Evolutionary conservation across 805 yeast species (phyloP), one percentile per base, ranked within the genome.

Genomic region (Ogataea allantospora): DNA sequence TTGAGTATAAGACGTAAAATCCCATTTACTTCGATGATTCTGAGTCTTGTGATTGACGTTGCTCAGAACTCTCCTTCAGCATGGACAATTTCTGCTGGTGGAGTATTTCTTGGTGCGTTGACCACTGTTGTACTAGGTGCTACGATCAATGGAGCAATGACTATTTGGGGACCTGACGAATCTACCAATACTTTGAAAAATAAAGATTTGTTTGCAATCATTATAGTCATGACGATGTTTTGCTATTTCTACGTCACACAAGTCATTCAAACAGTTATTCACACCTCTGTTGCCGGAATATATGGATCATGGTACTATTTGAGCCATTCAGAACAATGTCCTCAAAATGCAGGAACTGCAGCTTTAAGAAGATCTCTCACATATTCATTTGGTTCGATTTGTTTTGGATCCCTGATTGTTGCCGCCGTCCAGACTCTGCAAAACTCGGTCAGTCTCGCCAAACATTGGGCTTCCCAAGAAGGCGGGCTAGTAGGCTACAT

Each of bases 251-350:
- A 78, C 60, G 77, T 87, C 43, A 72, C 91, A 12, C 96, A 88
- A 60, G 93, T 88, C 14, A 67, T 86, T 39, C 78, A 79, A 63
- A 87, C 83, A 51, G 73, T 86, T 12, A 78, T 86, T 26, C 95
- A 89, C 54, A 83, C 82, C 12, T 77, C 89, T 0, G 77, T 87
- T 23, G 71, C 91, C 12, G 95, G 95, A 20, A 77, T 88, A 14
- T 89, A 76, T 57, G 96, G 96, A 8, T 77, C 91, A 8, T 89
- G 96, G 96, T 88, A 86, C 60, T 89, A 86, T 60, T 73, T 84
- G 56, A 47, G 52, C 10, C 43, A 49, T 14, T 41, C 51, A 14
- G 75, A 83, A 16, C 69, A 70, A 38, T 77, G 87, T 6, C 95
- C 96, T 23, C 73, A 58, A 51, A 73, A 75, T 68, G 89, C 95